phyloP scores from a whole-genome alignment of 345 rosid species.

The Hibiscus tridactylites region DNA sequence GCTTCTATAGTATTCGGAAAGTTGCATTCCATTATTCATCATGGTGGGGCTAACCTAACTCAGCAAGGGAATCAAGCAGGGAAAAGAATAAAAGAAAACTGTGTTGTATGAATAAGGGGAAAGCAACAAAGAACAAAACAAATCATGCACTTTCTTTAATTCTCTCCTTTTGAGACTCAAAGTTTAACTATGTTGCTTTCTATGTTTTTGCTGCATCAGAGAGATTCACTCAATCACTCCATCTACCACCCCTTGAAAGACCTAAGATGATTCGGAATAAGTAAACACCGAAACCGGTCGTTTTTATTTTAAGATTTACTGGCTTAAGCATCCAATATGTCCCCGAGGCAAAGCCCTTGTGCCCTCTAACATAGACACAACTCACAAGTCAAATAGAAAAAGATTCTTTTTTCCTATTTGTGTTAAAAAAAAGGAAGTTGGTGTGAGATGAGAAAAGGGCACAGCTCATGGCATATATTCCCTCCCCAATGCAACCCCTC shows the following conservation, averaged over 20 bases:
- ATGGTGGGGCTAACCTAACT: conserved; percentile 51
- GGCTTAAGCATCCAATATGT: not conserved
- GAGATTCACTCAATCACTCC: conserved; percentile 50
- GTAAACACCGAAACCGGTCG: not conserved
- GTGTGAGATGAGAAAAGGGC: conserved; percentile 31
- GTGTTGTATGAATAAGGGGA: conserved; percentile 10
- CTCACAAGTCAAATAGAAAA: conserved; percentile 55
- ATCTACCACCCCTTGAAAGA: not conserved
- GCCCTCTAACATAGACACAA: conserved; percentile 13
- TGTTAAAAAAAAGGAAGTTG: conserved; percentile 10
- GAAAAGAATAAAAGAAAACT: not conserved
- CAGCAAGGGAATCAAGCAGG: conserved; percentile 42
- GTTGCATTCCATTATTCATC: conserved; percentile 35
- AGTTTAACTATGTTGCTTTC: conserved; percentile 30
- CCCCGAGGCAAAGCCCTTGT: not conserved
- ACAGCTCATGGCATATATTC: conserved; percentile 78
- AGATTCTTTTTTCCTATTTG: not conserved
- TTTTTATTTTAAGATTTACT: not conserved
- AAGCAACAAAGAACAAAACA: conserved; percentile 27
- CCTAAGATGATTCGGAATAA: not conserved
- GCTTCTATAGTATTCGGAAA: conserved; percentile 29
- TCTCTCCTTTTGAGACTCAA: conserved; percentile 42
- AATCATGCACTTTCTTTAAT: conserved; percentile 55
- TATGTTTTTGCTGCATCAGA: conserved; percentile 50
- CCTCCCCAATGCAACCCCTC: conserved; percentile 59